Percentiles rank a stretch among this genome's conserved stretches.
Evolutionary conservation across 805 yeast genomes (phyloP).

Genomic region (Myxozyma monticola): DNA sequence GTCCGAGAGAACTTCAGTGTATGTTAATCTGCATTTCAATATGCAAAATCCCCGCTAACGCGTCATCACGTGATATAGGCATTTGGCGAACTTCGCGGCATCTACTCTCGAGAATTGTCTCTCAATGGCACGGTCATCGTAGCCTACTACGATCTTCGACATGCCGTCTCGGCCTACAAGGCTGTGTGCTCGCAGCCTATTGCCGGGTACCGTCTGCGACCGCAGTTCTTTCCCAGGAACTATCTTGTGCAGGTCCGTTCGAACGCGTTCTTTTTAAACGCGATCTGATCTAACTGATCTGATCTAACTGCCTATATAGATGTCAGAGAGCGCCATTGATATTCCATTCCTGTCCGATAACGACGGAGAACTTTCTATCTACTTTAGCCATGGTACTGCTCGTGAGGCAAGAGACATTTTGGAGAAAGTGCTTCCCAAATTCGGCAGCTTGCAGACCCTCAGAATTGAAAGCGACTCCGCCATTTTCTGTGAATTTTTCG

Average conservation of each 20-base stretch:
- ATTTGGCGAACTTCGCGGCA: slow-evolving; percentile 33
- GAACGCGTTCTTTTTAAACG: background rate
- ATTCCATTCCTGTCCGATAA: slow-evolving; percentile 24
- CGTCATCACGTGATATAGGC: slow-evolving; percentile 3
- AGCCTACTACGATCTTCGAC: slow-evolving; percentile 33
- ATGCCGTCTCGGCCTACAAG: slow-evolving; percentile 32
- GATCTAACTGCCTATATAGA: slow-evolving; percentile 2
- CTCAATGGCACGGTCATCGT: slow-evolving; percentile 31
- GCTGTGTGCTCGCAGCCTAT: slow-evolving; percentile 31
- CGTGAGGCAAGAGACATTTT: slow-evolving; percentile 10
- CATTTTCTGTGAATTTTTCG: slow-evolving; percentile 40
- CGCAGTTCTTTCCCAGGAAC: slow-evolving; percentile 23
- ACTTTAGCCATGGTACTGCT: slow-evolving; percentile 12
- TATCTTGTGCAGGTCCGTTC: slow-evolving; percentile 15
- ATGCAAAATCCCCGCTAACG: background rate
- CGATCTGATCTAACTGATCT: background rate
- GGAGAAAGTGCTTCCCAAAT: slow-evolving; percentile 26
- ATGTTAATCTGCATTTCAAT: background rate
- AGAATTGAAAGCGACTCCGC: slow-evolving; percentile 15
- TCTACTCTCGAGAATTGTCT: slow-evolving; percentile 30
- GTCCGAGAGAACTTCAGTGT: slow-evolving; percentile 20
- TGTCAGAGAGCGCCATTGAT: slow-evolving; percentile 26
- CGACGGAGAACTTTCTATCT: slow-evolving; percentile 26
- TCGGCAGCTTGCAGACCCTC: slow-evolving; percentile 32
- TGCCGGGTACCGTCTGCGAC: slow-evolving; percentile 24